These are phyloP conservation scores for Malus hybrid DNA, from an alignment of 331 rosid genomes.

Conservation along the genomic window DNA sequence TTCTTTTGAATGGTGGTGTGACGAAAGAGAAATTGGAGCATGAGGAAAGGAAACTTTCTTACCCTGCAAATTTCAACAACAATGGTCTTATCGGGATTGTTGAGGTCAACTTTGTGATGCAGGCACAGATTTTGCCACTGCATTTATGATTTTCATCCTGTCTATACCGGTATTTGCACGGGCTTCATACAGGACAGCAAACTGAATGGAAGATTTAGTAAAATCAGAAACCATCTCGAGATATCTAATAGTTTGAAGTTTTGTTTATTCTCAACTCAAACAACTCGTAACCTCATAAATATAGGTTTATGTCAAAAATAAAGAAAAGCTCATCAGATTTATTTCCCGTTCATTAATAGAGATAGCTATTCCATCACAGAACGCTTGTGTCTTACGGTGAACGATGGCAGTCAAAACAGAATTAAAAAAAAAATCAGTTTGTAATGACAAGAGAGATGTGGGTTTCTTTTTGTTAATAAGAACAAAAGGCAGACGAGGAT, in stretches of 20 bases:
- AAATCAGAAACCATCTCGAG: constrained; percentile 1
- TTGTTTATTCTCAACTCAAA: neutral
- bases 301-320: neutral
- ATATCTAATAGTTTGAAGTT: neutral
- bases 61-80: constrained; percentile 91
- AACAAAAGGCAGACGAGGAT: neutral
- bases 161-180: constrained; percentile 92
- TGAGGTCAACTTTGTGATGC: constrained; percentile 84
- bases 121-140: constrained; percentile 85
- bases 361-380: neutral
- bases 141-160: constrained; percentile 78
- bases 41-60: constrained; percentile 20
- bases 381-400: neutral
- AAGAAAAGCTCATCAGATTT: neutral
- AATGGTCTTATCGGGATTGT: constrained; percentile 70
- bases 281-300: neutral
- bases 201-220: constrained; percentile 37
- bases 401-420: neutral
- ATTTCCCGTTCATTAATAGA: neutral
- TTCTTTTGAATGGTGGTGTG: neutral
- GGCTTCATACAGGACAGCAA: constrained; percentile 88
- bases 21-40: neutral
- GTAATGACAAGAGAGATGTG: constrained; percentile 1
- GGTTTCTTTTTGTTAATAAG: neutral
- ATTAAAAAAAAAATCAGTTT: neutral